phyloP scores from a whole-genome alignment of 1,284 basidiomycete genomes.

The Boletus sp. region DNA sequence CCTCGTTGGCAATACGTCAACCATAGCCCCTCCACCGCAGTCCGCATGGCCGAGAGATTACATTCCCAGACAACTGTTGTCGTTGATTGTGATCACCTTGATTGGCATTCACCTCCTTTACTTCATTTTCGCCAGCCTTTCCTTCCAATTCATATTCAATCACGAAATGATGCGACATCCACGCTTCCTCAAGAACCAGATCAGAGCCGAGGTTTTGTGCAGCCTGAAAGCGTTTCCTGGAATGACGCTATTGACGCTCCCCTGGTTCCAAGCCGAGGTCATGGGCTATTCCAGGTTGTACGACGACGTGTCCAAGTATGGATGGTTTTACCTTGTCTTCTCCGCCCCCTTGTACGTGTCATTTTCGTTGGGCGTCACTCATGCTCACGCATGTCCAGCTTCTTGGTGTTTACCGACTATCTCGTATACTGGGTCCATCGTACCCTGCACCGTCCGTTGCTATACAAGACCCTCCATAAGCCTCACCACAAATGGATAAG shows the following conservation, averaged over 20 bases:
- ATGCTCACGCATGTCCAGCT: conserved; percentile 42
- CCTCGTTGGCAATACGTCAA: conserved; percentile 29
- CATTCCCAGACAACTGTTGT: conserved; percentile 74
- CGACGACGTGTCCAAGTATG: conserved; percentile 69
- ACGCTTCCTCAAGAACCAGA: conserved; percentile 86
- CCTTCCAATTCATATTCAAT: conserved; percentile 90
- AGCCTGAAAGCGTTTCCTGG: conserved; percentile 78
- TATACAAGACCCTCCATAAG: conserved; percentile 93
- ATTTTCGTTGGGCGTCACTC: conserved; percentile 1
- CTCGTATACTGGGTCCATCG: conserved; percentile 94
- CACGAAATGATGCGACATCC: conserved; percentile 96
- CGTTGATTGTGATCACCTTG: conserved; percentile 73
- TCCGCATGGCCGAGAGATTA: conserved; percentile 82
- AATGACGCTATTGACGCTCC: conserved; percentile 82
- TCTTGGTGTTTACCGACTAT: conserved; percentile 90
- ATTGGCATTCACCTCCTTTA: conserved; percentile 82
- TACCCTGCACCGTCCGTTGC: conserved; percentile 78
- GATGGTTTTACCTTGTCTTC: conserved; percentile 59
- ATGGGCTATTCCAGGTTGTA: conserved; percentile 84
- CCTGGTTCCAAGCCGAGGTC: conserved; percentile 93
- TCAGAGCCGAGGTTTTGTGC: conserved; percentile 76
- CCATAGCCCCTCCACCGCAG: conserved; percentile 17
- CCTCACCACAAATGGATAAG: conserved; percentile 98
- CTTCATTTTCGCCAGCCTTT: conserved; percentile 81
- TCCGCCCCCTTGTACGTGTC: conserved; percentile 59